phyloP scores from a whole-genome alignment of 1,284 basidiomycete species.

The Trichosporon faecale region DNA sequence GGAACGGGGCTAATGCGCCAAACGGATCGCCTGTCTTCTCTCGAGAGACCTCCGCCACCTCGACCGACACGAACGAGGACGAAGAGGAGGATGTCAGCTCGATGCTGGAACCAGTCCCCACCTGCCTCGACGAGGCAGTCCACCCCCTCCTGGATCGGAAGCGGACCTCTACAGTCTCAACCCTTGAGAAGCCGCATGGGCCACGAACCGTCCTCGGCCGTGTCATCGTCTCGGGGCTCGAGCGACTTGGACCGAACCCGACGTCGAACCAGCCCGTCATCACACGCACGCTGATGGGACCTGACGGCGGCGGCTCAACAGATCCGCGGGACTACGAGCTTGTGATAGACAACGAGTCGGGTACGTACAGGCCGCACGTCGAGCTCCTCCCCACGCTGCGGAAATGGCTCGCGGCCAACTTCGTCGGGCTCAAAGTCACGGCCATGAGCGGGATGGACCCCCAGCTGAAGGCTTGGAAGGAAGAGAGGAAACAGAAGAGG shows the following conservation, averaged over 20 bases:
- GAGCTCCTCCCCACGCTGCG: constrained; percentile 53
- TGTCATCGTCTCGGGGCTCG: neutral
- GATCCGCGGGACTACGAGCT: constrained; percentile 54
- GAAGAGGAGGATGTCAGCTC: constrained; percentile 31
- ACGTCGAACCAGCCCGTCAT: neutral
- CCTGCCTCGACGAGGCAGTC: neutral
- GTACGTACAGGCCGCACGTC: constrained; percentile 56
- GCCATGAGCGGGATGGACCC: constrained; percentile 62
- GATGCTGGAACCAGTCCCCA: neutral
- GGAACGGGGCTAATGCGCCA: too few relatives aligned
- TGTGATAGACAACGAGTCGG: constrained; percentile 58
- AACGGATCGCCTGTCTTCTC: neutral
- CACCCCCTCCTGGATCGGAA: neutral
- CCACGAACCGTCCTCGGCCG: neutral
- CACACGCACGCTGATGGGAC: constrained; percentile 9
- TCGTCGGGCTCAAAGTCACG: constrained; percentile 61
- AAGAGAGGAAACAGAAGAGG: constrained; percentile 25
- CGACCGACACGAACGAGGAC: constrained; percentile 18
- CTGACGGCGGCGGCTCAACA: constrained; percentile 13
- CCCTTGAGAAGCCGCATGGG: neutral
- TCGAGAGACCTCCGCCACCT: neutral
- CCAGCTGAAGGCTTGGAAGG: constrained; percentile 46
- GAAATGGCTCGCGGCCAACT: constrained; percentile 60
- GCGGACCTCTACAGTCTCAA: neutral
- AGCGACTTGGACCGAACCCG: neutral